Conservation (phyloP, 2,329 filamentous ascomycete genomes). For the Claviceps purpurea region DNA sequence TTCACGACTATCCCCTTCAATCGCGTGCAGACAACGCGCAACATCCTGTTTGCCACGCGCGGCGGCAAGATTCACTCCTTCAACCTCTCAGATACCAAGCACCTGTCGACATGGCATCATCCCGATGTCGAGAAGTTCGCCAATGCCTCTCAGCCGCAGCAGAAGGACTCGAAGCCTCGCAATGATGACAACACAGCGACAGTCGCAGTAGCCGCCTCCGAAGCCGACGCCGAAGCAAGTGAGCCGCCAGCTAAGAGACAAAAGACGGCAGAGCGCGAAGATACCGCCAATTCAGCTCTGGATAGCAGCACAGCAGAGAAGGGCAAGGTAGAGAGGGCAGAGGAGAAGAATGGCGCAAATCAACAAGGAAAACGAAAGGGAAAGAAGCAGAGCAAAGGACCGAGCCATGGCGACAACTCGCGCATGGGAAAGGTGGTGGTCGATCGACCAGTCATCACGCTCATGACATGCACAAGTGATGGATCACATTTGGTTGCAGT, state of each 20-base stretch:
- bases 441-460: slow-evolving; percentile 53
- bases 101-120: slow-evolving; percentile 50
- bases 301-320: background rate
- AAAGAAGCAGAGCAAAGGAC: slow-evolving; percentile 16
- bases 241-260: slow-evolving; percentile 25
- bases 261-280: slow-evolving; percentile 16
- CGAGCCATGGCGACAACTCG: slow-evolving; percentile 8
- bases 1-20: slow-evolving; percentile 44
- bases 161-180: slow-evolving; percentile 10
- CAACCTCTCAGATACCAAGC: slow-evolving; percentile 39
- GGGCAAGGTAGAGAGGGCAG: slow-evolving; percentile 7
- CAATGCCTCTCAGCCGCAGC: slow-evolving; percentile 9
- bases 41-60: slow-evolving; percentile 58
- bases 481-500: slow-evolving; percentile 60
- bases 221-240: slow-evolving; percentile 11
- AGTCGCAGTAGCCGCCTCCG: slow-evolving; percentile 5
- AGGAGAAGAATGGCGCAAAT: slow-evolving; percentile 9
- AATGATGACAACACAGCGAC: slow-evolving; percentile 1
- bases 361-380: slow-evolving; percentile 13
- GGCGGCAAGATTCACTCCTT: slow-evolving; percentile 61
- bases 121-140: slow-evolving; percentile 25
- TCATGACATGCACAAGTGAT: slow-evolving; percentile 49
- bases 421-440: slow-evolving; percentile 21
- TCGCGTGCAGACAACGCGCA: slow-evolving; percentile 39
- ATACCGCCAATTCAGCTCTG: slow-evolving; percentile 5